These are phyloP conservation scores for Cucumis hystrix DNA, from an alignment of 306 rosid genomes.

Conservation along the genomic window DNA sequence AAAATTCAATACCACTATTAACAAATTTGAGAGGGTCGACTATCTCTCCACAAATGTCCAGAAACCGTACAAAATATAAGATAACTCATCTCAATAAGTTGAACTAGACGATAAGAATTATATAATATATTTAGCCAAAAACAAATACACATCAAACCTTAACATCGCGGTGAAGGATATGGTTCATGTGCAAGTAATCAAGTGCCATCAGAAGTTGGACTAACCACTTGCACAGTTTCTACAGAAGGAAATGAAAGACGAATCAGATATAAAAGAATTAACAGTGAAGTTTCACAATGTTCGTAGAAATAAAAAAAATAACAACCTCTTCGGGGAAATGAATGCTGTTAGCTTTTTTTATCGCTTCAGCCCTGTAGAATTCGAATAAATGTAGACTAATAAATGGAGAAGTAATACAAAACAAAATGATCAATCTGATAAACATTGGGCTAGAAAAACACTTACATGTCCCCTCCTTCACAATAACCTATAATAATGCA, in stretches of 20 bases:
- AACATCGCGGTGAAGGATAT: constrained; percentile 96
- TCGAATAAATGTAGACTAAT: constrained; percentile 9
- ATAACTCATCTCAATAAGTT: no score
- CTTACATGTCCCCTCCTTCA: constrained; percentile 97
- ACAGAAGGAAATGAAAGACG: constrained; percentile 2
- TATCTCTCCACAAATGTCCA: no score
- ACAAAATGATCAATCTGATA: not conserved
- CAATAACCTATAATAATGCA: constrained; percentile 93
- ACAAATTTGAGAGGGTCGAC: no score
- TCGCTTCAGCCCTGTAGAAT: constrained; percentile 78
- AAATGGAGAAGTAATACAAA: constrained; percentile 13
- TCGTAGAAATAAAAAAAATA: not conserved
- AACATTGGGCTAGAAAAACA: constrained; percentile 2
- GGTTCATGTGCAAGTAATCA: constrained; percentile 86
- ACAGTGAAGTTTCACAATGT: not conserved
- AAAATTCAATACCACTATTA: no score
- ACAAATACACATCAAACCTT: constrained; percentile 40
- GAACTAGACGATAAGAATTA: not conserved
- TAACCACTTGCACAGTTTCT: constrained; percentile 97
- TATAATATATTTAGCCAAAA: not conserved
- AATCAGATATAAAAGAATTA: constrained; percentile 5
- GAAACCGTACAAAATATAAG: no score
- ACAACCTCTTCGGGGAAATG: constrained; percentile 87
- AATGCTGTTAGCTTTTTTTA: constrained; percentile 60
- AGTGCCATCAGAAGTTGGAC: constrained; percentile 99